Evolutionary conservation across 257 asterid genomes (phyloP), one percentile per base, ranked within the genome.

Genomic region (Solanum sparsipilum): DNA sequence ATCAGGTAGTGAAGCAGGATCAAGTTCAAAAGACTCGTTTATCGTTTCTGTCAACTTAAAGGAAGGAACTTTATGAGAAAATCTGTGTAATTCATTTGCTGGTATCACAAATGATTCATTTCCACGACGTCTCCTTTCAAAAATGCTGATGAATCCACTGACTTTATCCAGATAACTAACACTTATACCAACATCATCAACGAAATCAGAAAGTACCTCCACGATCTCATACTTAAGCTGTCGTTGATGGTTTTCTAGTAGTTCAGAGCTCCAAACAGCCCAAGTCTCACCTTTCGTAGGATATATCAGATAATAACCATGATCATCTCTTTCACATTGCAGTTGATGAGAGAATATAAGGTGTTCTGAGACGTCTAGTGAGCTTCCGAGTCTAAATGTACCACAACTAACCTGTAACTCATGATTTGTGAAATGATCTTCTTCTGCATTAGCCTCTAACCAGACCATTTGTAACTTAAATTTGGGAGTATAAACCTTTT

Each of bases 11-110:
- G 96, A 52, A 82, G 96, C 96, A 87, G 97, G 96, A 91, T 97
- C 99, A 1, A 97, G 98, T 89, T 97, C 99, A 89, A 94, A 92
- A 36, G 93, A 91, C 87, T 93, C 93, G 86, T 91, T 92, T 86
- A 93, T 97, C 8, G 82, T 10, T 41, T 96, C 94, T 7, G 83
- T 90, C 98, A 95, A 89, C 83, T 78, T 92, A 81, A 36, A 93
- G 71, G 65, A 87, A 9, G 96, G 94, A 78, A 97, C 85, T 31
- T 84, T 88, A 83, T 94, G 98, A 7, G 99, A 95, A 91, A 96
- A 94, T 44, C 83, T 93, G 84, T 86, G 87, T 6, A 93, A 31
- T 48, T 92, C 96, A 39, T 85, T 83, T 3, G 93, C 90, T 29
- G 89, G 84, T 71, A 95, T 72, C 67, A 89, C 11, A 46, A 92